These are phyloP conservation scores for Cutaneotrichosporon dermatis DNA, from an alignment of 1,284 basidiomycete genomes.

Conservation along the genomic window DNA sequence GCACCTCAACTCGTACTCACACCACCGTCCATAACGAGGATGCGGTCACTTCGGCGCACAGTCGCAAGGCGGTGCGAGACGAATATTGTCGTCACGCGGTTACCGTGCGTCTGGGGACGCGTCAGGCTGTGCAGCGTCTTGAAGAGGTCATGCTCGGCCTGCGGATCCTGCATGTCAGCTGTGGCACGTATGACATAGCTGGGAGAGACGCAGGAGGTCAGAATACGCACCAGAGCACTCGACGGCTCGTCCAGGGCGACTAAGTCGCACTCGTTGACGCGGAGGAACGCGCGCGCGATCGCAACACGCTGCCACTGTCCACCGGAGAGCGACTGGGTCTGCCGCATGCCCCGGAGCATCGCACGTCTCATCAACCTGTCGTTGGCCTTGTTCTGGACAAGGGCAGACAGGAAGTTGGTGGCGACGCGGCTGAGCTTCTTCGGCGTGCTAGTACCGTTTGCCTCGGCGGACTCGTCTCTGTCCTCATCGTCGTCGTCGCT, in stretches of 20 bases:
- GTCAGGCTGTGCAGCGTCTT: conserved; percentile 34
- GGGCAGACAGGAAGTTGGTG: not conserved
- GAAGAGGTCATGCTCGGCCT: conserved; percentile 70
- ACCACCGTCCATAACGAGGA: too few species aligned
- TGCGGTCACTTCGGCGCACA: conserved; percentile 48
- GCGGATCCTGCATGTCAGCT: conserved; percentile 52
- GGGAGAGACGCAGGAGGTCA: too few species aligned
- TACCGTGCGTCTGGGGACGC: not conserved
- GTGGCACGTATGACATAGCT: too few species aligned
- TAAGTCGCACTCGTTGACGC: conserved; percentile 48
- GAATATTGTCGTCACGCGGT: conserved; percentile 65
- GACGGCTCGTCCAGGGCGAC: conserved; percentile 56
- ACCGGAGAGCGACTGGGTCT: conserved; percentile 9
- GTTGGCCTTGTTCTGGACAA: not conserved
- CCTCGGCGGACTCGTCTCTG: not conserved
- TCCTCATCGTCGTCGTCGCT: not conserved
- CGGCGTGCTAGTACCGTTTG: not conserved
- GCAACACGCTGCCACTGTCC: conserved; percentile 77
- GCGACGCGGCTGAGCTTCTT: not conserved
- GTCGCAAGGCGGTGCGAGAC: conserved; percentile 68
- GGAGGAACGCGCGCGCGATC: conserved; percentile 77
- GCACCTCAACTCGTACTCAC: too few species aligned
- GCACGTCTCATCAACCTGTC: too few species aligned
- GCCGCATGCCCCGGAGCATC: too few species aligned
- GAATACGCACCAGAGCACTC: conserved; percentile 55